Evolutionary conservation across 495 filamentous ascomycete genomes (phyloP), one percentile per base, ranked within the genome.

Genomic region (Neurospora hispaniola): DNA sequence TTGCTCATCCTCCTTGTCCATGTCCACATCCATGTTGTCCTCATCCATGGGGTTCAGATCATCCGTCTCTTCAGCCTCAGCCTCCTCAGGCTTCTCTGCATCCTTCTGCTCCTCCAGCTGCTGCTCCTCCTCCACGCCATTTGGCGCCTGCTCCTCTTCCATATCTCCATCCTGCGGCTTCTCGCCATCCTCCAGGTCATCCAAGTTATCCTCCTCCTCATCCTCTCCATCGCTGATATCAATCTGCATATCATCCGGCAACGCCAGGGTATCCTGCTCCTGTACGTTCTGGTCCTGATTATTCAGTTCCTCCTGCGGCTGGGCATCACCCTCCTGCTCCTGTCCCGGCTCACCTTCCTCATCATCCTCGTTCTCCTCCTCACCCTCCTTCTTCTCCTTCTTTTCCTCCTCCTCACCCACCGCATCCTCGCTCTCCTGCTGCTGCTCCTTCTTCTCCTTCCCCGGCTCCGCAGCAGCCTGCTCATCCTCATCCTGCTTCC

Each of bases 201-300:
- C 85, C 43, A 91, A 82, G 46, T 90, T 86, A 62, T 88, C 85
- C 6, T 87, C 85, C 69, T 86, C 84, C 38, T 77, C 76, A 8
- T 78, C 79, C 8, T 86, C 84, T 38, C 87, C 80, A 73, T 90
- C 88, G 31, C 85, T 79, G 10, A 86, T 81, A 74, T 90, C 90
- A 72, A 91, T 86, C 70, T 94, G 90, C 81, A 94, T 88, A 73
- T 93, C 90, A 69, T 94, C 93, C 70, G 93, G 89, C 48, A 90
- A 76, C 35, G 85, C 88, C 59, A 90, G 76, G 6, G 85, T 85
- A 54, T 89, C 86, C 23, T 86, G 84, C 48, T 88, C 88, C 66
- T 90, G 85, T 40, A 91, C 90, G 72, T 91, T 89, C 73, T 89
- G 87, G 69, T 91, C 91, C 71, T 87, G 86, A 27, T 86, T 88